A percentile compares a stretch with the other conserved stretches of the same genome.
Evolutionary conservation across 1,284 basidiomycete genomes (phyloP).

Genomic region (Mycena sp.): DNA sequence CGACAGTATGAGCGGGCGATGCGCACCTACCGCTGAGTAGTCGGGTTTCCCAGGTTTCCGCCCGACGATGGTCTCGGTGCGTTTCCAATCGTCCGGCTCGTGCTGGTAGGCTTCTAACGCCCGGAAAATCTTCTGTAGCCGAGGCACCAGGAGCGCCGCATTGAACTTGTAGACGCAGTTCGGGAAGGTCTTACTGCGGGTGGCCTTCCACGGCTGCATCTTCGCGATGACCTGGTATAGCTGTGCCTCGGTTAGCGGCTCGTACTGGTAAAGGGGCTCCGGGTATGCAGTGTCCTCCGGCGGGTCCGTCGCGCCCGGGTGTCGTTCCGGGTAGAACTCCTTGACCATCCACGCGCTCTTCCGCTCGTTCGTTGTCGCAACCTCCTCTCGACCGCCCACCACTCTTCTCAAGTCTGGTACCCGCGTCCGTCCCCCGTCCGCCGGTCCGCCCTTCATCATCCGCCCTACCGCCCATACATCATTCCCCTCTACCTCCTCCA

Average conservation of each 20-base stretch:
- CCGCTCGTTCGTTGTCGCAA: not conserved
- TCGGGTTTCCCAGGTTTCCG: constrained; percentile 9
- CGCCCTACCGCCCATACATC: constrained; percentile 7
- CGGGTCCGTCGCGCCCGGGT: not conserved
- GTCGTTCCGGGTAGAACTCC: not conserved
- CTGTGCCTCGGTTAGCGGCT: not conserved
- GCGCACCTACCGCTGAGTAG: not conserved
- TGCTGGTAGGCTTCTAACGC: not conserved
- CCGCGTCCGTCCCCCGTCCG: constrained; percentile 8
- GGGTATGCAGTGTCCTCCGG: not conserved
- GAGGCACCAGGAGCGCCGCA: not conserved
- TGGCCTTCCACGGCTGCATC: constrained; percentile 8
- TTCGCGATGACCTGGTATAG: not conserved
- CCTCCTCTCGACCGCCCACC: not conserved
- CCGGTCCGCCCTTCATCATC: not conserved
- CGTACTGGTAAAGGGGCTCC: not conserved
- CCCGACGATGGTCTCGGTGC: not conserved
- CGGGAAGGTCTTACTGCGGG: not conserved
- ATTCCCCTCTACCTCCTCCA: not conserved
- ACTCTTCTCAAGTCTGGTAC: not conserved
- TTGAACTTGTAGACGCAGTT: constrained; percentile 3
- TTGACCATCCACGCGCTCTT: not conserved
- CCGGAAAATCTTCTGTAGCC: not conserved
- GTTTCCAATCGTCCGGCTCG: constrained; percentile 12
- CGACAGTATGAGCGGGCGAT: not conserved